Percentiles rank a stretch among this genome's conserved stretches.
Conservation (phyloP, 1,284 basidiomycete species). For the Ganoderma sinense region DNA sequence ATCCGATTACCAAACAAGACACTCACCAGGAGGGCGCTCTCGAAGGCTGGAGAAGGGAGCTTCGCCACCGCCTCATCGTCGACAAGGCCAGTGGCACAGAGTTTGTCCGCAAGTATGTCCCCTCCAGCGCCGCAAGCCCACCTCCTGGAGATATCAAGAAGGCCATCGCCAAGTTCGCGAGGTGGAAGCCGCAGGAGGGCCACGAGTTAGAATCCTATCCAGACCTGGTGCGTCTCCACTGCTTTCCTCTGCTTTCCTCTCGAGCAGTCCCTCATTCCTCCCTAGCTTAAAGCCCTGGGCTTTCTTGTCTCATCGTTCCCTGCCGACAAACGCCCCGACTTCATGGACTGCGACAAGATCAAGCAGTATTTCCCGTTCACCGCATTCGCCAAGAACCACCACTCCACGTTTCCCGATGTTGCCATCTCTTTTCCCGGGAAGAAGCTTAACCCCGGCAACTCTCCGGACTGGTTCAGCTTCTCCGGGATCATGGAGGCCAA, state of each 20-base stretch:
- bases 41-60: not conserved
- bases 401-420: constrained; percentile 17
- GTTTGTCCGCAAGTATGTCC: not conserved
- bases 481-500: constrained; percentile 23
- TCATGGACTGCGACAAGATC: not conserved
- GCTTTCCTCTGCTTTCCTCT: not conserved
- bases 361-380: constrained; percentile 1
- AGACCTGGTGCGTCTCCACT: too few species aligned
- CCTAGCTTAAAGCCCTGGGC: not conserved
- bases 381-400: constrained; percentile 5
- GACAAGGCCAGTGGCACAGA: not conserved
- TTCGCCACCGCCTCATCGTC: not conserved
- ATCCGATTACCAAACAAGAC: not conserved
- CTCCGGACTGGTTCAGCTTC: constrained; percentile 4
- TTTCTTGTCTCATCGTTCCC: constrained; percentile 12
- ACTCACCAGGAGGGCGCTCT: not conserved
- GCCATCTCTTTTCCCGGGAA: constrained; percentile 15
- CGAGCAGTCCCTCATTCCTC: not conserved
- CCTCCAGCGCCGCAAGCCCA: not conserved
- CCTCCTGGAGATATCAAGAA: not conserved
- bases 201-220: not conserved
- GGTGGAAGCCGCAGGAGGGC: not conserved
- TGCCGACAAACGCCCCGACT: not conserved
- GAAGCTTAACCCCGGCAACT: not conserved
- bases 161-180: not conserved